Evolutionary conservation across 2,329 filamentous ascomycete genomes (phyloP), one percentile per base, ranked within the genome.

Genomic region (Penicillium sclerotiorum): DNA sequence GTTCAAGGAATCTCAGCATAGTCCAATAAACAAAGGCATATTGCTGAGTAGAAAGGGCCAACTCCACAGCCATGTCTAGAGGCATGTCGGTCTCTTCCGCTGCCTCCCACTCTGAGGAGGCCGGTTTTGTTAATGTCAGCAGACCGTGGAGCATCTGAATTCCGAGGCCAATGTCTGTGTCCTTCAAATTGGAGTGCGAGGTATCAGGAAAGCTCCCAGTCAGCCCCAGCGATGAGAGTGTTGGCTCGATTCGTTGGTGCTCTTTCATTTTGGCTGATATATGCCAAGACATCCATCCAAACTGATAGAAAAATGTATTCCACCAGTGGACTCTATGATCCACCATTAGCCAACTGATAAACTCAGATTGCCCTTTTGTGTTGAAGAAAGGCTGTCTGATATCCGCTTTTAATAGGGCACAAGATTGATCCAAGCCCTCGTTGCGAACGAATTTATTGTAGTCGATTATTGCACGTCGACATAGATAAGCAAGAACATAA

Each of bases 271-370:
- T 60, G 3, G 42, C 39, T 2, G 53, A 46, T 6, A 64, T 56
- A 20, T 58, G 50, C 62, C 59, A 63, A 1, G 52, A 45, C 1
- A 63, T 23, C 63, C 64, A 68, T 8, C 59, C 60, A 2, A 68
- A 37, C 36, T 68, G 61, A 4, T 15, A 42, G 0, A 54, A 45
- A 23, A 66, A 61, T 0, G 2, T 18, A 0, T 22, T 11, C 63
- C 63, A 65, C 49, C 55, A 59, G 6, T 55, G 15, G 36, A 8
- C 12, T 20, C n/a, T n/a, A n/a, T n/a, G n/a, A n/a, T n/a, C n/a
- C n/a, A n/a, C n/a, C n/a, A n/a, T n/a, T n/a, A n/a, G n/a, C n/a
- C n/a, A n/a, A n/a, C n/a, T n/a, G n/a, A n/a, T n/a, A 6, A 40
- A 40, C 9, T 47, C 44, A 0, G 8, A 20, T 2, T 35, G 18